These are phyloP conservation scores for Sistotremastrum suecicum DNA, from an alignment of 768 basidiomycete genomes.

Conservation along the genomic window DNA sequence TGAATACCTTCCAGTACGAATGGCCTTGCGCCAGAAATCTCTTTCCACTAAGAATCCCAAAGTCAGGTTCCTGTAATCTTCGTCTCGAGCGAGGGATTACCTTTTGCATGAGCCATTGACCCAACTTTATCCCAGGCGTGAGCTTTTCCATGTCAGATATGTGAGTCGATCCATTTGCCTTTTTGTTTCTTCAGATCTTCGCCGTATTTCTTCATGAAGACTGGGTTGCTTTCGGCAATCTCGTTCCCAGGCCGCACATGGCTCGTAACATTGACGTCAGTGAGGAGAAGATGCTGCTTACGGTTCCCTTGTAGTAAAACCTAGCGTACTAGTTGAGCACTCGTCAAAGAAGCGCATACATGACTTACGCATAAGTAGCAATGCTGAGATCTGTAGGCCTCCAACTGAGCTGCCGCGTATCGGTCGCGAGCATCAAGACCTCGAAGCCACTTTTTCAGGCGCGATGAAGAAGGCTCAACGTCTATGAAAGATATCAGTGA, in stretches of 20 bases:
- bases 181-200: constrained; percentile 25
- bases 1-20: constrained; percentile 44
- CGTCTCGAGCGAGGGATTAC: constrained; percentile 7
- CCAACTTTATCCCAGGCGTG: constrained; percentile 38
- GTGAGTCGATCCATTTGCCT: constrained; percentile 34
- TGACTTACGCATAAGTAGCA: constrained; percentile 27
- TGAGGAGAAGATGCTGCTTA: not conserved
- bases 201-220: constrained; percentile 33
- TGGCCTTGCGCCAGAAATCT: constrained; percentile 31
- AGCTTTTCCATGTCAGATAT: constrained; percentile 36
- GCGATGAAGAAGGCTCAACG: constrained; percentile 30
- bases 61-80: too few species aligned
- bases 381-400: constrained; percentile 32
- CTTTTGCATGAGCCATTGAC: constrained; percentile 32
- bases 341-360: constrained; percentile 13
- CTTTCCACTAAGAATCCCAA: constrained; percentile 24
- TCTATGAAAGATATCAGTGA: constrained; percentile 12
- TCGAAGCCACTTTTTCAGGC: constrained; percentile 34
- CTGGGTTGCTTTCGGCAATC: constrained; percentile 32
- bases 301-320: constrained; percentile 26
- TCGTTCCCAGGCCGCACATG: constrained; percentile 19
- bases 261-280: not conserved
- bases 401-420: constrained; percentile 40
- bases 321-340: constrained; percentile 7
- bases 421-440: constrained; percentile 31